These are phyloP conservation scores for Cryptococcus sp. DNA, from an alignment of 1,284 basidiomycete species.

Conservation along the genomic window DNA sequence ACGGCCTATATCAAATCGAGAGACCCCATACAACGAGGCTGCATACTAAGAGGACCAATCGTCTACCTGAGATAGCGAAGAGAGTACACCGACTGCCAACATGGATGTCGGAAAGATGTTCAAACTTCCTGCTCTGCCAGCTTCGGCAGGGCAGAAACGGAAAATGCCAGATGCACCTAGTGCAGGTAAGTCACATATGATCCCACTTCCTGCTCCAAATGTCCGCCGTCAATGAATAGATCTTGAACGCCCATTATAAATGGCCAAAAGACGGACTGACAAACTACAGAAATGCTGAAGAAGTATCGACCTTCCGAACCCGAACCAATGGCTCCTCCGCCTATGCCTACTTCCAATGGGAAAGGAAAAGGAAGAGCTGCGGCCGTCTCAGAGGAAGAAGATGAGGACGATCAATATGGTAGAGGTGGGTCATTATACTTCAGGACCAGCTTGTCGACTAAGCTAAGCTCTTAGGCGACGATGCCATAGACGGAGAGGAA, in stretches of 20 bases:
- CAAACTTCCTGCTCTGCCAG: conserved; percentile 36
- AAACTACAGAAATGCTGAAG: conserved; percentile 59
- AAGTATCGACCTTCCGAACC: conserved; percentile 50
- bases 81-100: neutral
- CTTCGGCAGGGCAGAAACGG: conserved; percentile 58
- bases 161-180: conserved; percentile 77
- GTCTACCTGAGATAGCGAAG: neutral
- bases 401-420: conserved; percentile 54
- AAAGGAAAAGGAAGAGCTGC: conserved; percentile 51
- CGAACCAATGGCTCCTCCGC: conserved; percentile 12
- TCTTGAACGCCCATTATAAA: neutral
- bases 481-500: conserved; percentile 64
- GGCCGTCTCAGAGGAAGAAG: conserved; percentile 55
- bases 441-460: neutral
- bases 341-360: conserved; percentile 25
- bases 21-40: neutral
- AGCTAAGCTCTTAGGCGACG: conserved; percentile 8
- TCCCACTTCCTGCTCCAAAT: neutral
- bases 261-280: neutral
- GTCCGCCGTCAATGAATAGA: neutral
- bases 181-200: conserved; percentile 43
- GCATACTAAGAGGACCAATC: neutral
- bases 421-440: conserved; percentile 31
- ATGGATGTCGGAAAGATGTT: conserved; percentile 48
- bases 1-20: neutral